Conservation (phyloP, 140 eudicot genomes). For the Senecio squalidus region DNA sequence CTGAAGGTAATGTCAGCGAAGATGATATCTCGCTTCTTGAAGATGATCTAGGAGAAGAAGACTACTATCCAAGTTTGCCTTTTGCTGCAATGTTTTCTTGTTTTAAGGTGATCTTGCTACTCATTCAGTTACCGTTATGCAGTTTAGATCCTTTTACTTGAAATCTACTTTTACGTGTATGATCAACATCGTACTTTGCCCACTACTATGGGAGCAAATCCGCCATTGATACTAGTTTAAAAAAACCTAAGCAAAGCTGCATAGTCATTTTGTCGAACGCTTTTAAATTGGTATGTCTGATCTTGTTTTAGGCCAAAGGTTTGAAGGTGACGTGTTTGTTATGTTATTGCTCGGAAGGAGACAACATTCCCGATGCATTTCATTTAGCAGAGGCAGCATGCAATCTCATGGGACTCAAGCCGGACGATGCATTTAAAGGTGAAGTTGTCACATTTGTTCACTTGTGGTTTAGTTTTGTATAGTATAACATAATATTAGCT, state of each 20-base stretch:
- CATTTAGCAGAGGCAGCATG: conserved; percentile 84
- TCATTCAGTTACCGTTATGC: too few relatives aligned
- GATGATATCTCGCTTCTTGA: conserved; percentile 59
- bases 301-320: conserved; percentile 62
- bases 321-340: conserved; percentile 92
- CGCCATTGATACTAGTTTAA: too few relatives aligned
- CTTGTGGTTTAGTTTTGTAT: too few relatives aligned
- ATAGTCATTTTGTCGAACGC: background rate
- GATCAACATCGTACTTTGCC: too few relatives aligned
- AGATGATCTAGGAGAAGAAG: conserved; percentile 84
- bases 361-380: conserved; percentile 90
- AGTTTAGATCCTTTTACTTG: too few relatives aligned
- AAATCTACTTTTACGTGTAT: too few relatives aligned
- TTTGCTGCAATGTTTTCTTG: conserved; percentile 97
- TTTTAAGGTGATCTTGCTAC: conserved; percentile 84
- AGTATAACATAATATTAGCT: too few relatives aligned
- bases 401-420: conserved; percentile 40
- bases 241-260: too few relatives aligned
- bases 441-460: too few relatives aligned
- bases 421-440: conserved; percentile 43
- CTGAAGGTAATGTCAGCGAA: conserved; percentile 33
- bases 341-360: conserved; percentile 98
- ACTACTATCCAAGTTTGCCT: conserved; percentile 92
- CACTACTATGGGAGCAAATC: background rate
- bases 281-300: background rate